These are phyloP conservation scores for Apiospora marii DNA, from an alignment of 2,329 filamentous ascomycete species.

Conservation along the genomic window DNA sequence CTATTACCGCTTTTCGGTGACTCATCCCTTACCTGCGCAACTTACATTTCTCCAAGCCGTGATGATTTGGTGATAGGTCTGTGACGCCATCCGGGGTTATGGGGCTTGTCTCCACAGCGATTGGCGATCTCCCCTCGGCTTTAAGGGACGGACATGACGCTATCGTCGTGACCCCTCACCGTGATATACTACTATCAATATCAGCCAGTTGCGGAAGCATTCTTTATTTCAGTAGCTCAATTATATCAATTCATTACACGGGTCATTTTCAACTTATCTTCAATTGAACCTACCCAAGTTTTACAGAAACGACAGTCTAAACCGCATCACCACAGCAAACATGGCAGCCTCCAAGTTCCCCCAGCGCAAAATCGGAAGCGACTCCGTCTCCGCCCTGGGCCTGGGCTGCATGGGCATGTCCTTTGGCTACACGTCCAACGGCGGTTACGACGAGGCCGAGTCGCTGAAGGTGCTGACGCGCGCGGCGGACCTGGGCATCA, in stretches of 20 bases:
- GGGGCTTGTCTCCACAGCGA: constrained; percentile 6
- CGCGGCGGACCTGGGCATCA: constrained; percentile 38
- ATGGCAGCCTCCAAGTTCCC: constrained; percentile 42
- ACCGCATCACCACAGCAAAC: background rate
- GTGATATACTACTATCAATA: background rate
- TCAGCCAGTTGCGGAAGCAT: background rate
- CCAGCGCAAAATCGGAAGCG: constrained; percentile 50
- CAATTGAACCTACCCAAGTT: background rate
- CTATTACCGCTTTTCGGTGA: background rate
- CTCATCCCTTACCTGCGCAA: background rate
- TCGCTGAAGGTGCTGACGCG: constrained; percentile 36
- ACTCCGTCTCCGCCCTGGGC: constrained; percentile 52
- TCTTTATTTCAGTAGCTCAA: background rate
- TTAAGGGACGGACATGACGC: background rate
- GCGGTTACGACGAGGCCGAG: constrained; percentile 39
- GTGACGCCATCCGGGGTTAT: constrained; percentile 16
- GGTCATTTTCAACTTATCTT: background rate
- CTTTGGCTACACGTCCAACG: constrained; percentile 42
- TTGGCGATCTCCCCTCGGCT: background rate
- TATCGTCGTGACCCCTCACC: background rate
- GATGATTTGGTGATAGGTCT: background rate
- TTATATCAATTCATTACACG: background rate
- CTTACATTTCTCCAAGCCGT: background rate
- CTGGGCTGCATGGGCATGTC: constrained; percentile 56
- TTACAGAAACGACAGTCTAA: background rate